Base-by-base conservation (phyloP, 176 grass and related monocot species). In the Metroxylon sagu region DNA sequence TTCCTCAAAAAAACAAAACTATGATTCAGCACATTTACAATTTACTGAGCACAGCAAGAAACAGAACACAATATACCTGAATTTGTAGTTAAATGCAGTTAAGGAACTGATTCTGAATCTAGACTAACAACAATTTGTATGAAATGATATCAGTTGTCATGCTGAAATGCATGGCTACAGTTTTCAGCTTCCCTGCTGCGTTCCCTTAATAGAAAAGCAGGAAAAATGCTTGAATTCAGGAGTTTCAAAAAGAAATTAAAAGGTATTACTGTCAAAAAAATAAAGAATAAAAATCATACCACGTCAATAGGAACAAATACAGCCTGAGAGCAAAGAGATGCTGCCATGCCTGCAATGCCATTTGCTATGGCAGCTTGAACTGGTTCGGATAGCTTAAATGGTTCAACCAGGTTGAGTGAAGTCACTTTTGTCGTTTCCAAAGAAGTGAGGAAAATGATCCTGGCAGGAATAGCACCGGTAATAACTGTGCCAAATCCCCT, bases 281-380 rank as follows among this genome's bases (percentile, higher is more conserved):
- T 23, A 23, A 35, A 35, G 8, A 7, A 35, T 3, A 12, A 18
- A 4, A 62, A 15, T 27, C 71, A 72, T 97, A 97, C 93, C 93
- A 98, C 93, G 74, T 98, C 93, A 10, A 98, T 82, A 14, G 93
- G 93, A 26, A 98, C 93, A 78, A 98, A 92, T 10, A 92, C 76
- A 23, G 93, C 64, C 60, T 98, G 93, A 1, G 93, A 98, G 53
- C 75, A 85, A 10, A 90, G 64, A 25, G 93, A 98, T 0, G 87
- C 93, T 0, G 76, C 80, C 65, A 98, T 73, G 52, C 93, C 93
- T 0, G 73, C 87, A 54, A 92, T 68, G 49, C 93, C 93, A 78
- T 89, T 98, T 25, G 87, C 87, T 69, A 92, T 29, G 49, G 84
- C 87, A 15, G 93, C 93, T 67, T 85, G 79, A 21, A 78, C 60